Evolutionary conservation across 441 rosid species (phyloP).

Genomic region (Syzygium malaccense): DNA sequence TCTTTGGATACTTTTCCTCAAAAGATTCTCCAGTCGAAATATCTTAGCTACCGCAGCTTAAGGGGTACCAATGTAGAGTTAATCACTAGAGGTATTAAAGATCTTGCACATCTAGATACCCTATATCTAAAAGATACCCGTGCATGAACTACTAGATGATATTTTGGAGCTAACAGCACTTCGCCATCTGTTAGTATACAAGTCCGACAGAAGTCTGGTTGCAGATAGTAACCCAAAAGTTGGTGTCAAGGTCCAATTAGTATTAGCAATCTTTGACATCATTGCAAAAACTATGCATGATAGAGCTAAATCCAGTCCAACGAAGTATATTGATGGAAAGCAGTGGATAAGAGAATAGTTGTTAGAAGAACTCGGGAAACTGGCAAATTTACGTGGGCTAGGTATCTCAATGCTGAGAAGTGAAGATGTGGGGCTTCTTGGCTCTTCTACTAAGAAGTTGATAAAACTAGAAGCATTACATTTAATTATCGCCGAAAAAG

Average conservation of each 20-base stretch:
- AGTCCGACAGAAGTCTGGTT: neutral
- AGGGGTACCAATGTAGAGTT: accelerated
- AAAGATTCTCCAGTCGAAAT: neutral
- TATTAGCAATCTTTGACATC: neutral
- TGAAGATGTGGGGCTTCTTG: neutral
- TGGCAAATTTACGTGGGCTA: neutral
- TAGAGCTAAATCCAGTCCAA: no score
- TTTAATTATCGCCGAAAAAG: neutral
- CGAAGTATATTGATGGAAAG: no score
- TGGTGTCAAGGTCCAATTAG: neutral
- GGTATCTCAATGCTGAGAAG: neutral
- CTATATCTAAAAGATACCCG: neutral
- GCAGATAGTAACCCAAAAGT: accelerated
- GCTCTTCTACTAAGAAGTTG: neutral
- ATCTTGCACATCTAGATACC: neutral
- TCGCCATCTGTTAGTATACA: neutral
- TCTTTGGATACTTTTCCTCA: neutral
- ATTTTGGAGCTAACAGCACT: neutral
- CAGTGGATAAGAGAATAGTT: no score
- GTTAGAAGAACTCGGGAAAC: neutral
- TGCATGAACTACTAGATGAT: no score
- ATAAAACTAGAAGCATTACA: no score
- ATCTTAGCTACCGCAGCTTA: neutral
- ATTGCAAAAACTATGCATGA: neutral
- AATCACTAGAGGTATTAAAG: neutral